Evolutionary conservation across 805 yeast genomes (phyloP).

Genomic region (Cyberlindnera saturnus): DNA sequence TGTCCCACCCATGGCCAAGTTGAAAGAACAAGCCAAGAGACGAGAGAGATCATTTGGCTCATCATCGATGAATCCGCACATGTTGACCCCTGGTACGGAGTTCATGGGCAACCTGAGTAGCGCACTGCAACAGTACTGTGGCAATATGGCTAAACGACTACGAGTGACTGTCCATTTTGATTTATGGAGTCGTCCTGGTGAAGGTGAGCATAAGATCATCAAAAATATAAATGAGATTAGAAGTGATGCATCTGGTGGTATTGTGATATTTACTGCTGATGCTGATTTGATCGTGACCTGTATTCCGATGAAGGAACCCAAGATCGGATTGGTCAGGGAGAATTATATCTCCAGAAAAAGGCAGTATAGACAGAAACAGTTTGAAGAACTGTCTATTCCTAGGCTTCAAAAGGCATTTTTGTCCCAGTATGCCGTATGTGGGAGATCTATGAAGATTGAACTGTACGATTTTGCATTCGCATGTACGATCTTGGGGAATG

Average conservation of each 20-base stretch:
- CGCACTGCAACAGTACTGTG: not conserved
- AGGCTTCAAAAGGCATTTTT: not conserved
- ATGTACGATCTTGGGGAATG: constrained; percentile 86
- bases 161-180: not conserved
- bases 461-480: not conserved
- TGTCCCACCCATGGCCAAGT: constrained; percentile 93
- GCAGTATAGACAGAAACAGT: constrained; percentile 54
- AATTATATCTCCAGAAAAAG: constrained; percentile 38
- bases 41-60: constrained; percentile 79
- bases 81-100: constrained; percentile 93
- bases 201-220: constrained; percentile 97
- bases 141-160: not conserved
- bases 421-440: not conserved
- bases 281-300: constrained; percentile 93
- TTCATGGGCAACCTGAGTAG: constrained; percentile 49
- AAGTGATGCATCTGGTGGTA: constrained; percentile 26
- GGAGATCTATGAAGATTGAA: not conserved
- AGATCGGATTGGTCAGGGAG: constrained; percentile 80
- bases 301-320: constrained; percentile 77
- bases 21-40: constrained; percentile 92
- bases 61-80: constrained; percentile 67
- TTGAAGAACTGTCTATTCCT: constrained; percentile 57
- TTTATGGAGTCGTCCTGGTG: constrained; percentile 65
- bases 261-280: constrained; percentile 80
- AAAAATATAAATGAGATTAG: constrained; percentile 71